Percentiles rank a stretch among this genome's conserved stretches.
phyloP scores from a whole-genome alignment of 257 asterid species.

The Jacaranda mimosifolia region DNA sequence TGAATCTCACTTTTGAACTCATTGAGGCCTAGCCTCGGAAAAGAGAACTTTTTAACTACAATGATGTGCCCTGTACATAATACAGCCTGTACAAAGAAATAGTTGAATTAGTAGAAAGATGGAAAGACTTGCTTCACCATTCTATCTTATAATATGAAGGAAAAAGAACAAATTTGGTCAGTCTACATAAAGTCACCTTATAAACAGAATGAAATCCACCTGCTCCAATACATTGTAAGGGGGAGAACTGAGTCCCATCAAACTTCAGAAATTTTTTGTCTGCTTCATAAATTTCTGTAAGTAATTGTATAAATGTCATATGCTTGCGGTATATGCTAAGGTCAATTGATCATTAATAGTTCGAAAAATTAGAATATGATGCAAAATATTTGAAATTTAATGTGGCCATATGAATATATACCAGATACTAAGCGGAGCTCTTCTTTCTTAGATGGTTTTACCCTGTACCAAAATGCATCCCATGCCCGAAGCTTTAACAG shows the following conservation, averaged over 20 bases:
- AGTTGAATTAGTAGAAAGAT: background rate
- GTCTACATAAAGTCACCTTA: constrained; percentile 32
- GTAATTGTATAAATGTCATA: background rate
- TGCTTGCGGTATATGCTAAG: background rate
- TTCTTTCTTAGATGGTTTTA: constrained; percentile 36
- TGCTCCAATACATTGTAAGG: constrained; percentile 15
- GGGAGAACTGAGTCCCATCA: constrained; percentile 36
- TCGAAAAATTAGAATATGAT: background rate
- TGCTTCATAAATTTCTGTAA: constrained; percentile 18
- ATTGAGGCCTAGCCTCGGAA: background rate
- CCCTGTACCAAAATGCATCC: constrained; percentile 44
- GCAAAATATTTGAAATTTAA: background rate
- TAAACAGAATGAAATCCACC: constrained; percentile 12
- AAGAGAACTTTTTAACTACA: constrained; percentile 25
- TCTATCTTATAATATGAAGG: background rate
- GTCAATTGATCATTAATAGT: background rate
- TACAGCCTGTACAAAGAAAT: background rate
- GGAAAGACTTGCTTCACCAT: constrained; percentile 5
- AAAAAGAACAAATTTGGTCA: background rate
- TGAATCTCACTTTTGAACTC: constrained; percentile 33
- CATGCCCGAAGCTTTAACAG: constrained; percentile 31
- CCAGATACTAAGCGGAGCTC: constrained; percentile 31
- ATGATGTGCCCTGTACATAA: constrained; percentile 26
- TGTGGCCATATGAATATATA: constrained; percentile 21
- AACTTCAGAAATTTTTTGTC: constrained; percentile 14